Evolutionary conservation across 2,329 filamentous ascomycete genomes (phyloP).

Genomic region (Diplocarpon rosae): DNA sequence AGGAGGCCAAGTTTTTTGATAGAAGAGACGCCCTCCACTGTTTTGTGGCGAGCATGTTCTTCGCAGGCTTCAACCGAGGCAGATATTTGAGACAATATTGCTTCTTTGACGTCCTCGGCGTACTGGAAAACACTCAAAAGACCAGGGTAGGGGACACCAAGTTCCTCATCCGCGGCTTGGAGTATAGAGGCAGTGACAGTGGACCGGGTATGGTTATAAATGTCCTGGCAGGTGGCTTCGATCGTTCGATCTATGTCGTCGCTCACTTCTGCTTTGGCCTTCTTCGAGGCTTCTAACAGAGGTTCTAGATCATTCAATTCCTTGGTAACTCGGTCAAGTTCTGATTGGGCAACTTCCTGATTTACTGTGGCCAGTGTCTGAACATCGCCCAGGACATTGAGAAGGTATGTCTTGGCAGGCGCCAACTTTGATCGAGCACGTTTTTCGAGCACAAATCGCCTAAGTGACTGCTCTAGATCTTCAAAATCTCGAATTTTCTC

Average conservation of each 20-base stretch:
- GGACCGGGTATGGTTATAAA: conserved; percentile 74
- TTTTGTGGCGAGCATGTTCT: conserved; percentile 69
- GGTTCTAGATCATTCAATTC: conserved; percentile 80
- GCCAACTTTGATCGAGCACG: conserved; percentile 89
- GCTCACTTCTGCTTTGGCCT: conserved; percentile 64
- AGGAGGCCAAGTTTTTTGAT: conserved; percentile 83
- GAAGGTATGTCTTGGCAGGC: conserved; percentile 86
- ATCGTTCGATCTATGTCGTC: conserved; percentile 74
- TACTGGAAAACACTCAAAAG: conserved; percentile 79
- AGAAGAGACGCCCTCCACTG: conserved; percentile 68
- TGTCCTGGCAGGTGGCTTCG: conserved; percentile 72
- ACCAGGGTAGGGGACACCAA: conserved; percentile 79
- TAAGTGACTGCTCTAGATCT: conserved; percentile 74
- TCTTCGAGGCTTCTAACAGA: conserved; percentile 71
- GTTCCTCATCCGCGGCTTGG: conserved; percentile 63
- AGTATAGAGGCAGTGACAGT: conserved; percentile 66
- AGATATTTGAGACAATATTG: conserved; percentile 83
- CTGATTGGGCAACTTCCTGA: conserved; percentile 71
- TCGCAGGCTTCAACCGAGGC: conserved; percentile 71
- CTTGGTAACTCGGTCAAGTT: conserved; percentile 70
- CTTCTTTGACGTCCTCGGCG: conserved; percentile 82
- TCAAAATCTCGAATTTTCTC: conserved; percentile 87
- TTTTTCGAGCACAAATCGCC: conserved; percentile 92
- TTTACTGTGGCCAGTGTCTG: conserved; percentile 77
- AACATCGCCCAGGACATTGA: conserved; percentile 86